phyloP scores from a whole-genome alignment of 1,139 yeast species.

The Meyerozyma sp. region DNA sequence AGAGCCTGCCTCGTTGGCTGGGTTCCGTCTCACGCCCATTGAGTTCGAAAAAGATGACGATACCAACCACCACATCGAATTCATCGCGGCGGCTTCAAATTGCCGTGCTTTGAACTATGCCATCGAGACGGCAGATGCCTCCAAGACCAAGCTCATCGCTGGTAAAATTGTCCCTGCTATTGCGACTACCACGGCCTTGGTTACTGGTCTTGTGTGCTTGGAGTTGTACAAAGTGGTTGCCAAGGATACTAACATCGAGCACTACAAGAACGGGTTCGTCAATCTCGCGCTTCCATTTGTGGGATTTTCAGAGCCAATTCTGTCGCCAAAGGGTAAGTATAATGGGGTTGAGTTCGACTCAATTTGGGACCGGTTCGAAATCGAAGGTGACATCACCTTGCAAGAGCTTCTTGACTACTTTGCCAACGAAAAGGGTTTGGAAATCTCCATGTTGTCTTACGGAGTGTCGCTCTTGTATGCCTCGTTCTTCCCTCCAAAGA shows the following conservation, averaged over 20 bases:
- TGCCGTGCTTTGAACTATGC: constrained; percentile 90
- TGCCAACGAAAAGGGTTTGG: constrained; percentile 75
- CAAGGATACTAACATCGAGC: constrained; percentile 66
- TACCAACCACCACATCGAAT: constrained; percentile 91
- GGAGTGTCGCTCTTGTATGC: constrained; percentile 90
- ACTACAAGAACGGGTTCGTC: constrained; percentile 89
- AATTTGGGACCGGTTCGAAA: constrained; percentile 93
- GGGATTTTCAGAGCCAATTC: constrained; percentile 94
- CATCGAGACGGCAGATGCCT: constrained; percentile 72
- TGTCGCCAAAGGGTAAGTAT: constrained; percentile 76
- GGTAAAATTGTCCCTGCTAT: constrained; percentile 98
- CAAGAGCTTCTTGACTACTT: constrained; percentile 73
- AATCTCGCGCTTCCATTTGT: constrained; percentile 94
- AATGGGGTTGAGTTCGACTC: constrained; percentile 76
- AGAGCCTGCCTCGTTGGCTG: constrained; percentile 82
- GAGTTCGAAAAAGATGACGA: constrained; percentile 99
- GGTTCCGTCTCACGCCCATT: constrained; percentile 77
- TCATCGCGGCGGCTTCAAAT: constrained; percentile 94
- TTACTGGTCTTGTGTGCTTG: constrained; percentile 88
- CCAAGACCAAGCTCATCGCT: constrained; percentile 77
- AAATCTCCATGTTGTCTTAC: constrained; percentile 84
- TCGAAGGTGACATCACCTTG: constrained; percentile 73
- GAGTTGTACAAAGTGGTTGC: constrained; percentile 91
- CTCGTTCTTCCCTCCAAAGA: constrained; percentile 88
- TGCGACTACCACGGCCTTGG: constrained; percentile 96